Evolutionary conservation across 768 basidiomycete species (phyloP).

Genomic region (Rhizopogon vinicolor): DNA sequence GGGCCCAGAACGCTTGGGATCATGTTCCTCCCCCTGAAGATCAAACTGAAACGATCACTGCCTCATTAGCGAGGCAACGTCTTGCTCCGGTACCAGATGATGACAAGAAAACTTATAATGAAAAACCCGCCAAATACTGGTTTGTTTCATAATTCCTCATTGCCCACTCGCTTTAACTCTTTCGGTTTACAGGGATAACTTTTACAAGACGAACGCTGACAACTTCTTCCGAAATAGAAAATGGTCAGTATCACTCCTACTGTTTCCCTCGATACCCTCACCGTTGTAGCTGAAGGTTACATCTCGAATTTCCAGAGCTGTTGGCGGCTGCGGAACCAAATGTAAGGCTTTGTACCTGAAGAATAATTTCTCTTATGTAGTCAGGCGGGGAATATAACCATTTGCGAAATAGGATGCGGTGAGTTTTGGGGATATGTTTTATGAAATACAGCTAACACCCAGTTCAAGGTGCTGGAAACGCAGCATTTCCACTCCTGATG

Average conservation of each 20-base stretch:
- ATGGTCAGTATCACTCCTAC: constrained; percentile 44
- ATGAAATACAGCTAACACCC: constrained; percentile 2
- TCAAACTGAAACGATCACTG: constrained; percentile 67
- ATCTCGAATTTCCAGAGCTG: constrained; percentile 93
- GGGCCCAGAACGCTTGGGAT: constrained; percentile 90
- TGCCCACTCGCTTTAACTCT: constrained; percentile 20
- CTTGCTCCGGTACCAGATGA: constrained; percentile 65
- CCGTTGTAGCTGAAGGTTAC: constrained; percentile 49
- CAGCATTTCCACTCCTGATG: constrained; percentile 84
- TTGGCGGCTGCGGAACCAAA: constrained; percentile 61
- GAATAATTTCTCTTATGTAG: neutral
- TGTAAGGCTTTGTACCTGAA: constrained; percentile 32
- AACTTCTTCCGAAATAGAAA: constrained; percentile 96
- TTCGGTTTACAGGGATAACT: constrained; percentile 70
- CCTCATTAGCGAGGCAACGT: constrained; percentile 68
- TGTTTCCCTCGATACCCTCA: neutral
- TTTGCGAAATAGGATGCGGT: constrained; percentile 94
- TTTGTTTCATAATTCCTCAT: constrained; percentile 29
- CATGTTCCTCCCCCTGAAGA: constrained; percentile 82
- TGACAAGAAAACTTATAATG: constrained; percentile 70
- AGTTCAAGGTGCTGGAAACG: constrained; percentile 83
- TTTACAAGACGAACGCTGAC: constrained; percentile 79
- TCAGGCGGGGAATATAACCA: constrained; percentile 71
- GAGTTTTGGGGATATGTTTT: constrained; percentile 13
- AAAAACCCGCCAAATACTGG: constrained; percentile 73